Evolutionary conservation across 768 basidiomycete genomes (phyloP).

Genomic region (Fomitopsis serialis): DNA sequence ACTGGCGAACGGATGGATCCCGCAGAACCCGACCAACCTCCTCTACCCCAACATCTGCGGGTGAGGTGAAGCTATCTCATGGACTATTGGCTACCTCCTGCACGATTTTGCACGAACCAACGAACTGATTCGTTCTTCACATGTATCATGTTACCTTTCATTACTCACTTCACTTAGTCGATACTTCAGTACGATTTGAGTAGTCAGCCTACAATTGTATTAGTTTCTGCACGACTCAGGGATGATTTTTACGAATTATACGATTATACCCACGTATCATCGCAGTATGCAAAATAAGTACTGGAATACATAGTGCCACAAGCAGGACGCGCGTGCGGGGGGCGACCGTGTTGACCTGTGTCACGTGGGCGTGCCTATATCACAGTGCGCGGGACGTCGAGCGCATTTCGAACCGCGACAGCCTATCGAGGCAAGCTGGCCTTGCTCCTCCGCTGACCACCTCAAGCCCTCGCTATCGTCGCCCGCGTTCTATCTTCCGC

Average conservation of each 20-base stretch:
- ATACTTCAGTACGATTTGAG: neutral
- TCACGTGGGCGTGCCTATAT: neutral
- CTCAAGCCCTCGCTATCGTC: neutral
- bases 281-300: too few species aligned
- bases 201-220: neutral
- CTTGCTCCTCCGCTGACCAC: neutral
- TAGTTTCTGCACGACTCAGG: neutral
- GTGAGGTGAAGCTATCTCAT: neutral
- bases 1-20: conserved; percentile 80
- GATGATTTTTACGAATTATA: neutral
- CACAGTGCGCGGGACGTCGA: neutral
- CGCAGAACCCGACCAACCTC: conserved; percentile 44
- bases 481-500: neutral
- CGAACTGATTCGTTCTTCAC: neutral
- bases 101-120: too few species aligned
- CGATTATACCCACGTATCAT: neutral
- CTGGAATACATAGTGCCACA: too few species aligned
- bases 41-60: conserved; percentile 61
- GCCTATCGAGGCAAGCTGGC: conserved; percentile 1
- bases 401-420: neutral
- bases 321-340: too few species aligned
- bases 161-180: neutral
- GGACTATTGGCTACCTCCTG: too few species aligned
- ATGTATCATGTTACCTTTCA: neutral
- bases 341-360: neutral